phyloP scores from a whole-genome alignment of 305 asterid genomes.

The Coffea humblotiana region DNA sequence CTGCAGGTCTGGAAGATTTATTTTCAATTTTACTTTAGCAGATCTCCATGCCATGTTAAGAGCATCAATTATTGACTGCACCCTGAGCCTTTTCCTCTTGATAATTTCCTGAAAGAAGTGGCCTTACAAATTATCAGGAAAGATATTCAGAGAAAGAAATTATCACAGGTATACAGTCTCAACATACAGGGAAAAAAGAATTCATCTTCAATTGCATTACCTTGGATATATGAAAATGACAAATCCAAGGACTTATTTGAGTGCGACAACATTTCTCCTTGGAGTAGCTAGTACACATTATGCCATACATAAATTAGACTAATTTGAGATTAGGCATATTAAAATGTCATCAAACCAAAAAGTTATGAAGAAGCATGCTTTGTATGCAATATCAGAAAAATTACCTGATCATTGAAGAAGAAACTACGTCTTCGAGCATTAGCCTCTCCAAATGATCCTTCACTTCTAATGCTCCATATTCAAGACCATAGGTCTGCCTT shows the following conservation, averaged over 20 bases:
- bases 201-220: conserved; percentile 38
- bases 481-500: conserved; percentile 62
- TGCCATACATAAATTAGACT: conserved; percentile 14
- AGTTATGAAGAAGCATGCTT: conserved; percentile 14
- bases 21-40: conserved; percentile 40
- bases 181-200: conserved; percentile 8
- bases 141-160: conserved; percentile 6
- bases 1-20: conserved; percentile 51
- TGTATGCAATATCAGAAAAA: conserved; percentile 17
- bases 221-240: conserved; percentile 79
- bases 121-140: not conserved
- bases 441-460: conserved; percentile 76
- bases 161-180: not conserved
- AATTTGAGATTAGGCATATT: conserved; percentile 22
- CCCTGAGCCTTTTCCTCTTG: conserved; percentile 48
- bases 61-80: conserved; percentile 52
- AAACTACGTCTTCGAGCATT: conserved; percentile 62
- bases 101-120: conserved; percentile 59
- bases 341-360: conserved; percentile 11
- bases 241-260: conserved; percentile 57
- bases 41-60: conserved; percentile 46
- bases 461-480: conserved; percentile 86
- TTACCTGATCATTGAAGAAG: conserved; percentile 67
- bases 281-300: conserved; percentile 43
- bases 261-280: conserved; percentile 32